A percentile compares a stretch with the other conserved stretches of the same genome.
Conservation (phyloP, 2,329 filamentous ascomycete genomes). For the Leptoxyphium fumago region DNA sequence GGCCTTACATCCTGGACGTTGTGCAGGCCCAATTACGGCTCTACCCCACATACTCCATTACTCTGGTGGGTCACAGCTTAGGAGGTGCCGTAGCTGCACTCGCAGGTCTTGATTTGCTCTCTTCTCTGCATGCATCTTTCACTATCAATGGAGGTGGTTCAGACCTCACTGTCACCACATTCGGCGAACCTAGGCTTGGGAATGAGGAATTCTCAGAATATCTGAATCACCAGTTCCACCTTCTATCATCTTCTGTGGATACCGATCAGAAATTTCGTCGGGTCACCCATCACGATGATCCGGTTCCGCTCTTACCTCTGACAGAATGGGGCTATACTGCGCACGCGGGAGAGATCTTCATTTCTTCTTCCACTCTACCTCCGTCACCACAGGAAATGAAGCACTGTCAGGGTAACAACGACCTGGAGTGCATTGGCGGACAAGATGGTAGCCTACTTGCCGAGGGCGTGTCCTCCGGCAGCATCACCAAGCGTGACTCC, state of each 20-base stretch:
- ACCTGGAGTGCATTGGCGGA: constrained; percentile 56
- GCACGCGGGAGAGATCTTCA: constrained; percentile 80
- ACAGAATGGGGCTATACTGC: constrained; percentile 76
- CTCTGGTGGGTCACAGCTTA: constrained; percentile 78
- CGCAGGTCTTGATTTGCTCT: constrained; percentile 60
- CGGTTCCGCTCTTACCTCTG: constrained; percentile 74
- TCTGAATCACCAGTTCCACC: constrained; percentile 37
- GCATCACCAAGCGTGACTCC: not conserved
- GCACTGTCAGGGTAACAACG: constrained; percentile 56
- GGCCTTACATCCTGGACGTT: constrained; percentile 51
- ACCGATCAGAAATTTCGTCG: constrained; percentile 44
- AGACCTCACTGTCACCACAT: constrained; percentile 70
- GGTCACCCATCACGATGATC: constrained; percentile 75
- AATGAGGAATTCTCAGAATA: constrained; percentile 39
- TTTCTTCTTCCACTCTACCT: constrained; percentile 54
- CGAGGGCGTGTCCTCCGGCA: not conserved
- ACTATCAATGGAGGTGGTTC: constrained; percentile 49
- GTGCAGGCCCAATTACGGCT: constrained; percentile 44
- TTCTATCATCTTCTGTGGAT: constrained; percentile 17
- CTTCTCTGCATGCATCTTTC: not conserved
- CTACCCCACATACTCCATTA: constrained; percentile 58
- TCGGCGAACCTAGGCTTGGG: constrained; percentile 64
- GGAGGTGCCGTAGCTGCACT: constrained; percentile 85
- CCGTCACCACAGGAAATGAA: constrained; percentile 54
- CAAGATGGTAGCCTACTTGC: constrained; percentile 26